These are phyloP conservation scores for Aspergillus steynii DNA, from an alignment of 495 filamentous ascomycete genomes.

Conservation along the genomic window DNA sequence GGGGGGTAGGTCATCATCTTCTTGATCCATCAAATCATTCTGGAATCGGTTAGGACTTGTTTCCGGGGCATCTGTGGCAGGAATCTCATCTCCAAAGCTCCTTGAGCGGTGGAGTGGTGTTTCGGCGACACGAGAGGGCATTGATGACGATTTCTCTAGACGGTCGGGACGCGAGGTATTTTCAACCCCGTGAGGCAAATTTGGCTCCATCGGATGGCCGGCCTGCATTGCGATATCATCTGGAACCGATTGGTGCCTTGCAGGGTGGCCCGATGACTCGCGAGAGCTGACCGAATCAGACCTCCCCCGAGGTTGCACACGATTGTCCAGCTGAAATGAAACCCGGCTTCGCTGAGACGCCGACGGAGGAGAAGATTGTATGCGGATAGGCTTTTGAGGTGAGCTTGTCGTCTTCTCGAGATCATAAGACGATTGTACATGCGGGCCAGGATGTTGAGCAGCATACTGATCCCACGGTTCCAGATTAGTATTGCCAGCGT, in stretches of 20 bases:
- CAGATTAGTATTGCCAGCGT: background rate
- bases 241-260: constrained; percentile 10
- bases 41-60: constrained; percentile 39
- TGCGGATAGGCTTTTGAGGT: constrained; percentile 25
- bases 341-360: constrained; percentile 14
- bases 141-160: constrained; percentile 39
- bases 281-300: constrained; percentile 12
- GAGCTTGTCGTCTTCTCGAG: constrained; percentile 26
- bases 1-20: constrained; percentile 47
- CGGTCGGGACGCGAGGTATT: constrained; percentile 9
- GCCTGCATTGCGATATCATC: constrained; percentile 16
- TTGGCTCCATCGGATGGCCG: constrained; percentile 16
- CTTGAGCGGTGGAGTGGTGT: constrained; percentile 38
- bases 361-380: constrained; percentile 30
- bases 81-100: constrained; percentile 28
- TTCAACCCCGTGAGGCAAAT: constrained; percentile 1
- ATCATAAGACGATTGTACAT: constrained; percentile 21
- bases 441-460: constrained; percentile 9
- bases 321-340: constrained; percentile 10
- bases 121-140: constrained; percentile 44
- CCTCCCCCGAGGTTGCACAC: constrained; percentile 3
- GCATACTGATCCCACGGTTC: constrained; percentile 10
- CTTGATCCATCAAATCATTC: constrained; percentile 32
- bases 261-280: constrained; percentile 9
- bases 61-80: constrained; percentile 41